Evolutionary conservation across 768 basidiomycete species (phyloP), one percentile per base, ranked within the genome.

Genomic region (Podaxis carcinomalis): DNA sequence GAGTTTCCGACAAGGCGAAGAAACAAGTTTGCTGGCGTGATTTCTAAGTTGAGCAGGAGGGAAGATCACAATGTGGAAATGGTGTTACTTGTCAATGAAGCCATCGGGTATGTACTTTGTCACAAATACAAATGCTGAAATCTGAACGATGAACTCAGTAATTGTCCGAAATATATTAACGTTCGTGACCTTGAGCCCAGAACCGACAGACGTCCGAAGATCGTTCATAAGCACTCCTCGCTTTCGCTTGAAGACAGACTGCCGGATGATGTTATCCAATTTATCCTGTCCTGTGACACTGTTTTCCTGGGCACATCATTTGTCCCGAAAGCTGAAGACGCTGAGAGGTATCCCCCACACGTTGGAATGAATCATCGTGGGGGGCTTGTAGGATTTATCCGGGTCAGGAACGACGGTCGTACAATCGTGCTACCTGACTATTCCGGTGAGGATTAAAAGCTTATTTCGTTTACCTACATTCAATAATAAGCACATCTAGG

Each of bases 91-190:
- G 82, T 87, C n/a, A 77, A 83, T 63, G 75, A 87, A 64, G 80
- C 86, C 11, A 68, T 87, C 32, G 85, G 85, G 85, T 85, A 63
- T 50, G 80, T 76, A 2, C 16, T 35, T 28, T 13, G 19, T 62
- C 40, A 13, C 58, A 46, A 16, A 53, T 39, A 10, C 1, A 5
- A 36, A 1, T 46, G 32, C 50, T 27, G 55, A 32, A 19, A 32
- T 5, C 47, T 40, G 16, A 53, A 42, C 11, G 32, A 21, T 40
- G 4, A 39, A 16, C 19, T 16, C 28, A 87, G 87, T 49, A 87
- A 87, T 60, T 88, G 86, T 66, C 87, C 87, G 10, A 89, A 88
- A 65, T 89, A 89, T 61, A 88, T 88, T 66, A 85, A 78, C 53
- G 68, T 81, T 40, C 80, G 85, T 11, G 76, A 84, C 11, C 72